Evolutionary conservation across 78 protist genomes (phyloP).

Genomic region (Isochrysis galbana): DNA sequence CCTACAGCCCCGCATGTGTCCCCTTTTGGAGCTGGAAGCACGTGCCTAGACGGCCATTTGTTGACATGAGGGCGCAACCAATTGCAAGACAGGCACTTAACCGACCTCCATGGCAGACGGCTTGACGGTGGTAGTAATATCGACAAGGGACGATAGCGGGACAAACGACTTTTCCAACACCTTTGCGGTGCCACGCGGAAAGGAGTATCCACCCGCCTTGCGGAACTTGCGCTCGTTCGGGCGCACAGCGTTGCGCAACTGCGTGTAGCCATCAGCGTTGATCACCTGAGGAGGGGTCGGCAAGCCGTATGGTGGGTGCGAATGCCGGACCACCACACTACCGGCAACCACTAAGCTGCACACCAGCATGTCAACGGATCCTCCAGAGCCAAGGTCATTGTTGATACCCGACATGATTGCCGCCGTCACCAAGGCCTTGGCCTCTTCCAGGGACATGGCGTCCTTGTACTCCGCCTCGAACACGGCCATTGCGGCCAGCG

Average conservation of each 20-base stretch:
- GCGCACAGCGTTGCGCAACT: slow-evolving; percentile 40
- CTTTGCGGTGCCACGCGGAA: slow-evolving; percentile 55
- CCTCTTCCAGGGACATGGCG: slow-evolving; percentile 77
- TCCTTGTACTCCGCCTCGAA: slow-evolving; percentile 87
- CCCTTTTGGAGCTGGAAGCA: too few relatives aligned
- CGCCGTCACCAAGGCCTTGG: slow-evolving; percentile 73
- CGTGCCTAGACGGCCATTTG: too few relatives aligned
- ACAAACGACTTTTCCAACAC: background rate
- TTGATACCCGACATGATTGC: slow-evolving; percentile 96
- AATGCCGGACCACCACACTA: too few relatives aligned
- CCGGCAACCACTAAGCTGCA: too few relatives aligned
- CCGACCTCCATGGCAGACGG: background rate
- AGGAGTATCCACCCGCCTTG: background rate
- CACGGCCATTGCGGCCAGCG: slow-evolving; percentile 53
- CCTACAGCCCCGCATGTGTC: too few relatives aligned
- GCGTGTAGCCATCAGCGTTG: slow-evolving; percentile 44
- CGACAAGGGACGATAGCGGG: background rate
- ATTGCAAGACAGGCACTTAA: too few relatives aligned
- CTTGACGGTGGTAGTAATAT: background rate
- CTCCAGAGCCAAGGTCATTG: slow-evolving; percentile 97
- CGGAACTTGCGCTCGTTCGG: slow-evolving; percentile 58
- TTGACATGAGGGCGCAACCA: too few relatives aligned
- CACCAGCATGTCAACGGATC: slow-evolving; percentile 87
- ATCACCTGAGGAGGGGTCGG: too few relatives aligned
- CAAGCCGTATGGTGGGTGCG: too few relatives aligned